Base-by-base conservation (phyloP, 148 eudicot genomes). In the Rhododendron mucronatum region DNA sequence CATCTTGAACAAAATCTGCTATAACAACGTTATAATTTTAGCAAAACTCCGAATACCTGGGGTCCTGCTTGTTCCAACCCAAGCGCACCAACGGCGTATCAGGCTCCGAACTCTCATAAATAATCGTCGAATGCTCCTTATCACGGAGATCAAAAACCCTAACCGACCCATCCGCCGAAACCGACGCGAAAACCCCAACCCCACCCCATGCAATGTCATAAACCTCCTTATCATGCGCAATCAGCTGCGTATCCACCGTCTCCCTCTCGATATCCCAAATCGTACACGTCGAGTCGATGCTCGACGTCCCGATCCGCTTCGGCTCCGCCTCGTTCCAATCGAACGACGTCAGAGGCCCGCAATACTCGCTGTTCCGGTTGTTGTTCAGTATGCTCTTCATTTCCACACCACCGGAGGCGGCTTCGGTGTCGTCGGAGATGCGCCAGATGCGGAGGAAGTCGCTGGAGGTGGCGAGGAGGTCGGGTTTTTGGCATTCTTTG, bases 1-100 rank as follows among this genome's bases (percentile, higher is more conserved):
- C 9, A 65, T 65, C 71, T n/a, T 9, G 71, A 65, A 26, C 13
- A 65, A 65, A 65, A 2, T n/a, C 71, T 65, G 28, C 71, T 3
- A 65, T 2, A 65, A 23, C 30, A 65, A 9, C 26, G 0, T 1
- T 1, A 4, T 15, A 65, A 23, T n/a, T 65, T 26, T n/a, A 23
- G 28, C 30, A 65, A 65, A 65, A 55, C 1, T 65, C 4, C 12
- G 71, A 0, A 11, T 65, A 65, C 90, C 99, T 93, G 0, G 98
- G 98, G 33, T 96, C 99, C 93, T 97, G 98, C 89, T 95, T 97
- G 78, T 96, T 96, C 99, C 99, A 96, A 3, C 98, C 99, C 45
- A 96, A 86, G 47, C 99, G 87, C 1, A 96, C 97, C 78, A 96
- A 89, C 0, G 98, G 99, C 0, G 98, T 93, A 81, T 97, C 95